Percentiles rank a stretch among this genome's conserved stretches.
Conservation (phyloP, 306 rosid species). For the Rosa multiflora region DNA sequence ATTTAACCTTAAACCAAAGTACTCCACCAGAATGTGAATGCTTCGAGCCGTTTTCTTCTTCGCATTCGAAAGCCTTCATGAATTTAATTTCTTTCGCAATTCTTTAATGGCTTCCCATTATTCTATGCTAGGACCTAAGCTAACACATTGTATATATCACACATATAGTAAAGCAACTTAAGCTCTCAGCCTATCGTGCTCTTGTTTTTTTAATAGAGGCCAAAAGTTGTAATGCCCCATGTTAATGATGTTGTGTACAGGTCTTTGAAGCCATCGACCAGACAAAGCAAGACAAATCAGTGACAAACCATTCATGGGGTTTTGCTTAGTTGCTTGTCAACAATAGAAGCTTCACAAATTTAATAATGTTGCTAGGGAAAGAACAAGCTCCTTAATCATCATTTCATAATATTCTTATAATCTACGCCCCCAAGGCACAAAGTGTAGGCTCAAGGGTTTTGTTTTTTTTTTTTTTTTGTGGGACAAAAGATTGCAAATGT, state of each 20-base stretch:
- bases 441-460: neutral
- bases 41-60: constrained; percentile 18
- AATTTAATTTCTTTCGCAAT: constrained; percentile 10
- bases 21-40: constrained; percentile 31
- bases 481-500: too few species aligned
- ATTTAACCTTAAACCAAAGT: neutral
- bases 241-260: constrained; percentile 8
- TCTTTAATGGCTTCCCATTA: constrained; percentile 24
- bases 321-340: constrained; percentile 38
- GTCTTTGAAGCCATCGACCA: constrained; percentile 30
- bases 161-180: constrained; percentile 16
- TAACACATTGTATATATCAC: constrained; percentile 21
- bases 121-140: neutral
- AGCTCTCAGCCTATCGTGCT: constrained; percentile 8
- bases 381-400: constrained; percentile 22
- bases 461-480: too few species aligned
- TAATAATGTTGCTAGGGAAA: constrained; percentile 18
- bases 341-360: constrained; percentile 34
- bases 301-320: constrained; percentile 46
- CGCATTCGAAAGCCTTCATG: constrained; percentile 18
- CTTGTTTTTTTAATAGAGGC: neutral
- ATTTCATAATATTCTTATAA: neutral
- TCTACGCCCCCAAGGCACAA: neutral
- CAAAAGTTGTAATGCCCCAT: constrained; percentile 39
- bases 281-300: neutral